phyloP scores from a whole-genome alignment of 192 early-diverging fungal genomes.

The Jimgerdemannia flammicorona region DNA sequence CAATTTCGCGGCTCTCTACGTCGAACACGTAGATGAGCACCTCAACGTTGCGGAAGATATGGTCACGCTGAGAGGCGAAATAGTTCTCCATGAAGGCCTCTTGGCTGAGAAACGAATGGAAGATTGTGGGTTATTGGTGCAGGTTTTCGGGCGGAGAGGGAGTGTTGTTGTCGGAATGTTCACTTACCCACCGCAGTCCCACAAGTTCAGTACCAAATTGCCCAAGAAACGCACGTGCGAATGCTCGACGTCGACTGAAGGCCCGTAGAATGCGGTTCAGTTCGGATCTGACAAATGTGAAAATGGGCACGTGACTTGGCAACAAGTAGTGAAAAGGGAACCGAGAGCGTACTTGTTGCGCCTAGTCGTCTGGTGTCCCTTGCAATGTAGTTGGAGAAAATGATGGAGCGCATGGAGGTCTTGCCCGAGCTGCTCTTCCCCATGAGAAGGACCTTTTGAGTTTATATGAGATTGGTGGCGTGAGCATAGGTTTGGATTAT shows the following conservation, averaged over 20 bases:
- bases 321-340: background rate
- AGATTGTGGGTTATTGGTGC: background rate
- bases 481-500: too few species aligned
- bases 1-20: slow-evolving; percentile 85
- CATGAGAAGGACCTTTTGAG: slow-evolving; percentile 88
- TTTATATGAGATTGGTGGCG: background rate
- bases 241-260: slow-evolving; percentile 92
- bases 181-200: slow-evolving; percentile 88
- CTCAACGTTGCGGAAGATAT: slow-evolving; percentile 97
- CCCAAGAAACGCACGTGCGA: slow-evolving; percentile 94
- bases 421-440: slow-evolving; percentile 96
- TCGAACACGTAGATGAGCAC: slow-evolving; percentile 99
- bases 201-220: slow-evolving; percentile 94
- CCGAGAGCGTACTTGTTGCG: slow-evolving; percentile 71
- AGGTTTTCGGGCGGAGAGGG: background rate
- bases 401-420: slow-evolving; percentile 98
- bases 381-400: slow-evolving; percentile 97
- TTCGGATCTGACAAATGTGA: background rate
- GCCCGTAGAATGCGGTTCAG: background rate
- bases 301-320: background rate
- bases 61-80: slow-evolving; percentile 86
- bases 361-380: slow-evolving; percentile 92
- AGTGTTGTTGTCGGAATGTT: background rate
- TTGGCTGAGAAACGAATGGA: slow-evolving; percentile 53
- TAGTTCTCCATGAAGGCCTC: slow-evolving; percentile 97